These are phyloP conservation scores for Lachnellula suecica DNA, from an alignment of 2,329 filamentous ascomycete species.

Conservation along the genomic window DNA sequence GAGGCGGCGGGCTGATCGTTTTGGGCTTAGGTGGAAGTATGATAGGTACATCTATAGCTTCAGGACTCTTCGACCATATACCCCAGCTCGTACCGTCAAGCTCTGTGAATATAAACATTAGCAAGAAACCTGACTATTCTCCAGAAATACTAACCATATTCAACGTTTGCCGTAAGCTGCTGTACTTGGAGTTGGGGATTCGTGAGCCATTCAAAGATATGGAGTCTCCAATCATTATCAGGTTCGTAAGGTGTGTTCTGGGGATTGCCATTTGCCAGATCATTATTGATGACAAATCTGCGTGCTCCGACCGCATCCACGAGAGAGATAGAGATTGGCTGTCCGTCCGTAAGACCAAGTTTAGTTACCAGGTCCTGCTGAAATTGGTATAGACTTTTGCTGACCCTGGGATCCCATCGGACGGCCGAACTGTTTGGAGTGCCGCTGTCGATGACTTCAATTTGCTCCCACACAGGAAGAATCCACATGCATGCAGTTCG, in stretches of 20 bases:
- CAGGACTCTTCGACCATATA: not conserved
- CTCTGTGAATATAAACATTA: not conserved
- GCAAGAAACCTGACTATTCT: not conserved
- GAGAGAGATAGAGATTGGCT: not conserved
- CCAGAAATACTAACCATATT: too few relatives aligned
- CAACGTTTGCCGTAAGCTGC: constrained; percentile 1
- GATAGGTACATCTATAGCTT: too few relatives aligned
- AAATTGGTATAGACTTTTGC: not conserved
- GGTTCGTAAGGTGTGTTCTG: not conserved
- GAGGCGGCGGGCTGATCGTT: too few relatives aligned
- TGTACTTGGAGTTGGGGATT: not conserved
- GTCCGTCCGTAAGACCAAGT: not conserved
- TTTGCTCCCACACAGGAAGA: constrained; percentile 14
- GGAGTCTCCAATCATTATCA: constrained; percentile 6
- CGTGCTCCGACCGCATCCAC: not conserved
- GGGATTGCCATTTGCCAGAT: constrained; percentile 1
- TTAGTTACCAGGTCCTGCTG: not conserved
- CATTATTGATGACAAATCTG: not conserved
- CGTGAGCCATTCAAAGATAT: constrained; percentile 19
- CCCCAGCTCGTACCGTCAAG: not conserved
- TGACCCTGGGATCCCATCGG: not conserved
- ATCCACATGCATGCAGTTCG: constrained; percentile 17
- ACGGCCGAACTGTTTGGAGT: not conserved
- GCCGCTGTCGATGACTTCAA: constrained; percentile 4
- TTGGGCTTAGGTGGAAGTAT: not conserved